A percentile compares a stretch with the other conserved stretches of the same genome.
phyloP scores from a whole-genome alignment of 2,329 filamentous ascomycete species.

The Arthroderma uncinatum region DNA sequence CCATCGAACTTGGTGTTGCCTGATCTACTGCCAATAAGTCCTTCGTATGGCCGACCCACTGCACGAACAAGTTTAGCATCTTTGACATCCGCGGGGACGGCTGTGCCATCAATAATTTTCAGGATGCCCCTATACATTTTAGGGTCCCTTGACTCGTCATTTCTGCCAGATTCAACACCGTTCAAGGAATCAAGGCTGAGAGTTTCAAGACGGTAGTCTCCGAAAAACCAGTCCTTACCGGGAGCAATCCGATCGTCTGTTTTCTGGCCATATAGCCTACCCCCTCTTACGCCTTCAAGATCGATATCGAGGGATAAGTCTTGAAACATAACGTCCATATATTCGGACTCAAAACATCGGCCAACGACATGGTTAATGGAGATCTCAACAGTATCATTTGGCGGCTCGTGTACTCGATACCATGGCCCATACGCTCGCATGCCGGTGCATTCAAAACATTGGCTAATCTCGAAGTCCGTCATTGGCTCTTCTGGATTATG shows the following conservation, averaged over 20 bases:
- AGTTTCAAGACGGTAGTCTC: conserved; percentile 45
- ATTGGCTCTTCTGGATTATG: conserved; percentile 21
- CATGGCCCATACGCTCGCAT: conserved; percentile 41
- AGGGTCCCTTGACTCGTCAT: conserved; percentile 36
- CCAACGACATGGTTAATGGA: conserved; percentile 44
- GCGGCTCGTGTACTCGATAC: conserved; percentile 41
- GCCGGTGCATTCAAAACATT: conserved; percentile 29
- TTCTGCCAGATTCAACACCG: conserved; percentile 40
- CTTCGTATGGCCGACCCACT: conserved; percentile 19
- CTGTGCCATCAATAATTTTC: conserved; percentile 33
- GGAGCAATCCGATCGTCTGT: conserved; percentile 40
- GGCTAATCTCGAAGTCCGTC: conserved; percentile 24
- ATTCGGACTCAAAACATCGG: conserved; percentile 43
- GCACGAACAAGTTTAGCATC: conserved; percentile 23
- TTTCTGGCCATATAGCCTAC: conserved; percentile 36
- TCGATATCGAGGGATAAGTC: conserved; percentile 35
- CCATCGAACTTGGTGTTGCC: conserved; percentile 20
- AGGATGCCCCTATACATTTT: conserved; percentile 39
- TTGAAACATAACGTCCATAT: conserved; percentile 38
- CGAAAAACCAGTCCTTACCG: conserved; percentile 46
- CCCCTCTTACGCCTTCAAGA: conserved; percentile 36
- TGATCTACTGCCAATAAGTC: conserved; percentile 14
- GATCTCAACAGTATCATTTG: conserved; percentile 33
- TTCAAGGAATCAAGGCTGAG: conserved; percentile 47
- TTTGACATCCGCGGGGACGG: conserved; percentile 18